phyloP scores from a whole-genome alignment of 2,329 filamentous ascomycete genomes.

The Alternaria viburni region DNA sequence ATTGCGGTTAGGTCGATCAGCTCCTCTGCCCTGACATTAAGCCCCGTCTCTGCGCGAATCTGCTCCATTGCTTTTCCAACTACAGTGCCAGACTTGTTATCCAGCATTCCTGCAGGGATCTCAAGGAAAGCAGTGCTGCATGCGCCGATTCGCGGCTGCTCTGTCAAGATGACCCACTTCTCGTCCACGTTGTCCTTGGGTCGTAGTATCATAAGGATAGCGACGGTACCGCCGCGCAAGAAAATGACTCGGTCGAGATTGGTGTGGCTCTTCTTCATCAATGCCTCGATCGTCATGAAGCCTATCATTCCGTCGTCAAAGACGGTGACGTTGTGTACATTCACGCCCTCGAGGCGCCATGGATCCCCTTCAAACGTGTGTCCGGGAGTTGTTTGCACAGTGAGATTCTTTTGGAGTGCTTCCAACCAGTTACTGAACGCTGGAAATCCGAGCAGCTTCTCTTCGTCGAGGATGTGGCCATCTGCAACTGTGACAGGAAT shows the following conservation, averaged over 20 bases:
- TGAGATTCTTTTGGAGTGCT: background rate
- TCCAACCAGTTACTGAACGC: background rate
- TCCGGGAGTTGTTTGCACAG: background rate
- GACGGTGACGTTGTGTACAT: background rate
- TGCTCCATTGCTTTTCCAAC: slow-evolving; percentile 63
- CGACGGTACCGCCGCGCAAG: slow-evolving; percentile 64
- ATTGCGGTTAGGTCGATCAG: slow-evolving; percentile 62
- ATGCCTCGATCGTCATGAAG: background rate
- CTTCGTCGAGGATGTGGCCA: background rate
- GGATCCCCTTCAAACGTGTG: background rate
- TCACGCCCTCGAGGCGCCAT: background rate
- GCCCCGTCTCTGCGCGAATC: slow-evolving; percentile 63
- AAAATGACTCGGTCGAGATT: slow-evolving; percentile 60
- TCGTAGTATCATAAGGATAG: slow-evolving; percentile 55
- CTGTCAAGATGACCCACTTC: slow-evolving; percentile 58
- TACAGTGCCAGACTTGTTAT: slow-evolving; percentile 58
- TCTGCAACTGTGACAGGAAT: background rate
- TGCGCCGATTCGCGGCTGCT: slow-evolving; percentile 64
- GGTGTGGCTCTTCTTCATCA: background rate
- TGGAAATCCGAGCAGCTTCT: background rate
- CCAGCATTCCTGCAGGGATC: slow-evolving; percentile 67
- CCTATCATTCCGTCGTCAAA: slow-evolving; percentile 49
- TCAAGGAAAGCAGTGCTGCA: slow-evolving; percentile 62
- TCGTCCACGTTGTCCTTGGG: slow-evolving; percentile 43
- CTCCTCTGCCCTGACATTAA: slow-evolving; percentile 58